phyloP scores from a whole-genome alignment of 768 basidiomycete genomes.

The Hortiboletus flavorubellus region DNA sequence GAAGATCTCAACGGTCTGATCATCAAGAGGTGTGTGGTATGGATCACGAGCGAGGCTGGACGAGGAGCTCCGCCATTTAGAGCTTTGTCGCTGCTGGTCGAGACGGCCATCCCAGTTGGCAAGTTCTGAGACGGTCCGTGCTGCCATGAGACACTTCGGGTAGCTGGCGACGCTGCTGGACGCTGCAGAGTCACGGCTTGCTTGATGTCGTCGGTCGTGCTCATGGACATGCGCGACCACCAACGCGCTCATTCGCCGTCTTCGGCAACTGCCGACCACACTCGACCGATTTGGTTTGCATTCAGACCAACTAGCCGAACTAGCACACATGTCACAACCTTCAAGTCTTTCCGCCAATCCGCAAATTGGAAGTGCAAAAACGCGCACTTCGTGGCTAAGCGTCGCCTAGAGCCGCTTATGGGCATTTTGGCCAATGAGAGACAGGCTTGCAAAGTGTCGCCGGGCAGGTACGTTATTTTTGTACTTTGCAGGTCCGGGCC shows the following conservation, averaged over 20 bases:
- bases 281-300: no score
- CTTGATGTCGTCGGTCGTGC: neutral
- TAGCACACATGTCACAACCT: no score
- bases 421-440: no score
- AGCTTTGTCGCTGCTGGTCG: conserved; percentile 6
- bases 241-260: conserved; percentile 6
- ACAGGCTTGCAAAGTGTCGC: no score
- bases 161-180: neutral
- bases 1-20: neutral
- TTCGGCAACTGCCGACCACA: conserved; percentile 10
- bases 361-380: no score
- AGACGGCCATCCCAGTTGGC: conserved; percentile 17
- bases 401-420: no score
- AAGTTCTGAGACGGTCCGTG: conserved; percentile 13
- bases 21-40: neutral
- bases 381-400: no score
- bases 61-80: conserved; percentile 12
- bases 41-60: conserved; percentile 10
- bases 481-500: no score
- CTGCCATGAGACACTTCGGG: conserved; percentile 7
- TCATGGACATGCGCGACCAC: neutral
- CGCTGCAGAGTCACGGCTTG: neutral
- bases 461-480: no score
- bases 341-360: no score
- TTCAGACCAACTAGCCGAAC: no score